Percentiles rank a stretch among this genome's conserved stretches.
Evolutionary conservation across 768 basidiomycete species (phyloP).

Genomic region (Rhodotorula toruloides): DNA sequence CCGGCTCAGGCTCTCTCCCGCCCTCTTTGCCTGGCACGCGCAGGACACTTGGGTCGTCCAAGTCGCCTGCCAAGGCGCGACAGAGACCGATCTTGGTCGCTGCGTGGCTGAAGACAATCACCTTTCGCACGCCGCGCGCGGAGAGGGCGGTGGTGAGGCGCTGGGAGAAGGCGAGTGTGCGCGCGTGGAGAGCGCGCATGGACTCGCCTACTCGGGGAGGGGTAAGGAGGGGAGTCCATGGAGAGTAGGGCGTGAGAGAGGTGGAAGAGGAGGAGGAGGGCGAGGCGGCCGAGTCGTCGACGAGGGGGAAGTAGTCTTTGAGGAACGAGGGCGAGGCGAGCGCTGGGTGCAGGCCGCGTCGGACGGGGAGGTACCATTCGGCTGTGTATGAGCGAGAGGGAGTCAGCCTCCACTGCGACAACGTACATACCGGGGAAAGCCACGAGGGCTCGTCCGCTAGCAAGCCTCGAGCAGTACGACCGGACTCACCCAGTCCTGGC

Average conservation of each 20-base stretch:
- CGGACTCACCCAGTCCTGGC: conserved; percentile 55
- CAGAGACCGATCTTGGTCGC: conserved; percentile 67
- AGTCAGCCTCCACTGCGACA: too few relatives aligned
- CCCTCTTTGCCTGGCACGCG: too few relatives aligned
- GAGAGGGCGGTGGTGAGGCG: conserved; percentile 57
- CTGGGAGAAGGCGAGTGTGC: conserved; percentile 55
- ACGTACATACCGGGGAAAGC: too few relatives aligned
- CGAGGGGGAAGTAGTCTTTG: conserved; percentile 1
- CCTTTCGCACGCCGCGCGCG: not conserved
- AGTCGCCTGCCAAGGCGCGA: conserved; percentile 57
- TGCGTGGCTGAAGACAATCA: conserved; percentile 48
- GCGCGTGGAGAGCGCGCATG: conserved; percentile 59
- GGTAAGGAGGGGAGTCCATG: conserved; percentile 70
- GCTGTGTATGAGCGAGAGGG: not conserved
- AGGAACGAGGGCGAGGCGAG: conserved; percentile 15
- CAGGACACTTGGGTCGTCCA: not conserved
- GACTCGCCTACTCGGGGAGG: conserved; percentile 71
- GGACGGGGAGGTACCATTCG: conserved; percentile 40
- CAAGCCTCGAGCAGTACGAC: too few relatives aligned
- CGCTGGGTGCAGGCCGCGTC: conserved; percentile 23
- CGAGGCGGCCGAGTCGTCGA: too few relatives aligned
- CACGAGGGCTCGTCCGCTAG: too few relatives aligned
- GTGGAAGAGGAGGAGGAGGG: conserved; percentile 1
- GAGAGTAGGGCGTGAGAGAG: conserved; percentile 54
- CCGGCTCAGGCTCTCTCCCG: too few relatives aligned